Evolutionary conservation across 2,329 filamentous ascomycete genomes (phyloP).

Genomic region (Paraphaeosphaeria sporulosa): DNA sequence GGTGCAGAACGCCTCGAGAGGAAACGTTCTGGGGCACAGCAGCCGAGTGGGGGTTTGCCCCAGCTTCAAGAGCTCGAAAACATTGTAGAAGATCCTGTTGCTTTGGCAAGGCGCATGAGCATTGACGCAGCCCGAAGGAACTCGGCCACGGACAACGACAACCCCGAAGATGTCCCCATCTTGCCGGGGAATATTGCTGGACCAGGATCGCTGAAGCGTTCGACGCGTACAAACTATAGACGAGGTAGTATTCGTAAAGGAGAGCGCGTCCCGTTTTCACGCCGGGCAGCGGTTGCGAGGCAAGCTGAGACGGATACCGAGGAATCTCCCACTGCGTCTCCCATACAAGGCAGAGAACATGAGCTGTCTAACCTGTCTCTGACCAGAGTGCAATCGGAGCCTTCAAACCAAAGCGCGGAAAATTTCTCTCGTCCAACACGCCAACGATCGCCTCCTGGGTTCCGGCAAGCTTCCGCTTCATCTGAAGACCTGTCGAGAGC

Average conservation of each 20-base stretch:
- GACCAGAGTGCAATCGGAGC: constrained; percentile 74
- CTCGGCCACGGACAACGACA: constrained; percentile 50
- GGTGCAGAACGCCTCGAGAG: constrained; percentile 81
- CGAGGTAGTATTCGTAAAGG: constrained; percentile 85
- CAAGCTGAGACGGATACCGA: constrained; percentile 69
- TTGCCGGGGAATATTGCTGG: constrained; percentile 77
- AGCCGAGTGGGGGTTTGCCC: constrained; percentile 55
- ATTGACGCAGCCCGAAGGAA: constrained; percentile 56
- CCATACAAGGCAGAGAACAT: constrained; percentile 46
- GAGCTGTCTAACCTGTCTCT: constrained; percentile 59
- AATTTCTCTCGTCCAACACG: constrained; percentile 68
- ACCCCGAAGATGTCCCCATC: constrained; percentile 81
- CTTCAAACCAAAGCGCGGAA: constrained; percentile 54
- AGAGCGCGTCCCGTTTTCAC: constrained; percentile 77
- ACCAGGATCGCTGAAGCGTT: constrained; percentile 81
- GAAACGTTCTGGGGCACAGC: constrained; percentile 68
- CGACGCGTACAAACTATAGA: constrained; percentile 89
- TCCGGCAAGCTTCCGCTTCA: constrained; percentile 31
- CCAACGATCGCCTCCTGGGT: constrained; percentile 35
- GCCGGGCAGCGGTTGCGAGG: constrained; percentile 67
- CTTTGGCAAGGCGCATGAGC: constrained; percentile 74
- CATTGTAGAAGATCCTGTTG: constrained; percentile 80
- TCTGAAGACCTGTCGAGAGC: constrained; percentile 33
- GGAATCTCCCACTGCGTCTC: constrained; percentile 59
- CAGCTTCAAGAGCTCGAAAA: constrained; percentile 76